phyloP scores from a whole-genome alignment of 129 eudicot species.

The Ambrosia trifida region DNA sequence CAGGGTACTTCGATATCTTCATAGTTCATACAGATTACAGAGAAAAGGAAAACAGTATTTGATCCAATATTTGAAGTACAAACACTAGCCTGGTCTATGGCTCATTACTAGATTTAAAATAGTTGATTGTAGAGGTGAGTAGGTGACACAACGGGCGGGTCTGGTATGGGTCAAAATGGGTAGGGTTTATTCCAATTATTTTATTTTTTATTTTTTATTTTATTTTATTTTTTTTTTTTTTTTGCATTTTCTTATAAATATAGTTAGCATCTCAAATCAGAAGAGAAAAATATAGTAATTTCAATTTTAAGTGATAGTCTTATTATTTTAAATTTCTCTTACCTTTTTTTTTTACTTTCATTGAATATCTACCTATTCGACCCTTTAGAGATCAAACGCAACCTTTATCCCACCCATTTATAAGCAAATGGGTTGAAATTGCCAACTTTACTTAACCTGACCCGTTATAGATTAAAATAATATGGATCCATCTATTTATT shows the following conservation, averaged over 20 bases:
- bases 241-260: neutral
- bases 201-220: neutral
- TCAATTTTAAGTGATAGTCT: neutral
- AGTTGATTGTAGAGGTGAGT: conserved; percentile 1
- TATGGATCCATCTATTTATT: no score
- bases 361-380: neutral
- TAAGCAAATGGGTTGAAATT: neutral
- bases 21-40: neutral
- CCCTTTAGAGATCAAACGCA: neutral
- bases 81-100: neutral
- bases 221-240: no score
- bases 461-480: no score
- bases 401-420: neutral
- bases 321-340: neutral
- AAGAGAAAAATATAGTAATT: neutral
- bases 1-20: neutral
- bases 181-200: neutral
- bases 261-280: neutral
- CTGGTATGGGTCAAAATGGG: neutral
- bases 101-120: neutral
- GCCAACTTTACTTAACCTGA: no score
- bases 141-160: neutral
- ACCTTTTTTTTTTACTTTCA: no score
- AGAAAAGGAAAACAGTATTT: neutral
- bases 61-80: neutral